Percentiles rank a stretch among this genome's conserved stretches.
Conservation (phyloP, 805 yeast genomes). For the Lipomyces yamanashiensis region DNA sequence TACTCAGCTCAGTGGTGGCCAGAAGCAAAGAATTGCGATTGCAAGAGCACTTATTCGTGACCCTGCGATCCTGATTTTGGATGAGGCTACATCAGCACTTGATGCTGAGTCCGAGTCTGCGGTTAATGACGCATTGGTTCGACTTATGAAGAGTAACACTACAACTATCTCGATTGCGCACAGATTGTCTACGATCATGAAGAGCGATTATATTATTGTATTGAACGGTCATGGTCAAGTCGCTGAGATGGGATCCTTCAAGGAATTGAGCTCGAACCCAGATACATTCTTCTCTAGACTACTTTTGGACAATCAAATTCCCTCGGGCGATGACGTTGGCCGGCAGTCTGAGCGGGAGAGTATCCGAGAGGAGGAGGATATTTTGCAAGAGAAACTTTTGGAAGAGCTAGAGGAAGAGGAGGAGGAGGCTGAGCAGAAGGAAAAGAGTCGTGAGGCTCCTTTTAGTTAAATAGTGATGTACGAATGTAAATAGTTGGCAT, state of each 20-base stretch:
- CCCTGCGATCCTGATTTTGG: constrained; percentile 81
- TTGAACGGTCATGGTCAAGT: constrained; percentile 74
- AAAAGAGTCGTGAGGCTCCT: constrained; percentile 17
- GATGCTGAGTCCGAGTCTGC: constrained; percentile 87
- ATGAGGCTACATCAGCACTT: constrained; percentile 93
- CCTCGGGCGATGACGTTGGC: background rate
- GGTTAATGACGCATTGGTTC: constrained; percentile 71
- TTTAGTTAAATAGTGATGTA: constrained; percentile 14
- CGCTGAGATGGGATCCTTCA: constrained; percentile 70
- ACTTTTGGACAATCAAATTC: constrained; percentile 27
- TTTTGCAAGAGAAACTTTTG: constrained; percentile 31
- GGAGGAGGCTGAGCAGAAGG: constrained; percentile 22
- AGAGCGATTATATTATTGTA: constrained; percentile 81
- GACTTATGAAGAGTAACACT: constrained; percentile 58
- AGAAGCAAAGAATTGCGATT: constrained; percentile 87
- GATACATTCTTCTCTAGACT: constrained; percentile 34
- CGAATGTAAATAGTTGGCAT: background rate
- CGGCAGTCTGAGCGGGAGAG: constrained; percentile 6
- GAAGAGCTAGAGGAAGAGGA: constrained; percentile 34
- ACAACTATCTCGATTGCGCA: constrained; percentile 87
- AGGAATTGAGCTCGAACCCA: constrained; percentile 52
- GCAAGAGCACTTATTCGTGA: constrained; percentile 82
- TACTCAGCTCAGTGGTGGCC: constrained; percentile 91
- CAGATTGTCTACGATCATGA: constrained; percentile 81
- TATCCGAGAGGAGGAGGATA: constrained; percentile 28